phyloP scores from a whole-genome alignment of 768 basidiomycete genomes.

The Suillus subaureus region DNA sequence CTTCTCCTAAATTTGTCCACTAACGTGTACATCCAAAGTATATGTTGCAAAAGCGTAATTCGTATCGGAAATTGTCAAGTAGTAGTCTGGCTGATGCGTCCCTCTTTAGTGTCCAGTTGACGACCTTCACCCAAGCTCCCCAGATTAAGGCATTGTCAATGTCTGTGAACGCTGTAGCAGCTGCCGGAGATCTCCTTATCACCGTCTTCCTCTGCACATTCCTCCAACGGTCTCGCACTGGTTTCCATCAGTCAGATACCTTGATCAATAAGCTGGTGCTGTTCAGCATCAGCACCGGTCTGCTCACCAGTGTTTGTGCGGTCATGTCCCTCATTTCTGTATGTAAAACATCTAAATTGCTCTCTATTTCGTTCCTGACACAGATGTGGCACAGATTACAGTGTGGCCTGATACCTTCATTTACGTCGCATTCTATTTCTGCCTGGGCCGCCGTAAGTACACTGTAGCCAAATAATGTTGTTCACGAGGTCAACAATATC shows the following conservation, averaged over 20 bases:
- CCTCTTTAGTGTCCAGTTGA: conserved; percentile 34
- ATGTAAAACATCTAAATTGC: conserved; percentile 4
- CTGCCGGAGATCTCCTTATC: conserved; percentile 47
- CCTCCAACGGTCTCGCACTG: conserved; percentile 47
- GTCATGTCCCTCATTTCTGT: conserved; percentile 54
- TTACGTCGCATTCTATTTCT: conserved; percentile 58
- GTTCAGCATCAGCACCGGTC: conserved; percentile 43
- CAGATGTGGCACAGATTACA: conserved; percentile 38
- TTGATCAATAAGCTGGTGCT: conserved; percentile 53
- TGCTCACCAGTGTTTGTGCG: conserved; percentile 44
- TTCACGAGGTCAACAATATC: conserved; percentile 6
- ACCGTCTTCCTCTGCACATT: conserved; percentile 43
- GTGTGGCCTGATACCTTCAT: conserved; percentile 48
- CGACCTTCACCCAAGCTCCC: conserved; percentile 48
- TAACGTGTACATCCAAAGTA: conserved; percentile 23
- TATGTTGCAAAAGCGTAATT: conserved; percentile 37
- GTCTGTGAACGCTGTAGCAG: conserved; percentile 52
- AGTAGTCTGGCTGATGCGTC: neutral
- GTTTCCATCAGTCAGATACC: conserved; percentile 49
- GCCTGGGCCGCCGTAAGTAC: conserved; percentile 53
- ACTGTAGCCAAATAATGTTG: neutral
- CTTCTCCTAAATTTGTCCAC: conserved; percentile 1
- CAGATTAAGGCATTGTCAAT: conserved; percentile 51
- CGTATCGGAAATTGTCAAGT: neutral
- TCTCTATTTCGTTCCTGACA: neutral